These are phyloP conservation scores for Podaxis mareebaensis DNA, from an alignment of 768 basidiomycete species.

Conservation along the genomic window DNA sequence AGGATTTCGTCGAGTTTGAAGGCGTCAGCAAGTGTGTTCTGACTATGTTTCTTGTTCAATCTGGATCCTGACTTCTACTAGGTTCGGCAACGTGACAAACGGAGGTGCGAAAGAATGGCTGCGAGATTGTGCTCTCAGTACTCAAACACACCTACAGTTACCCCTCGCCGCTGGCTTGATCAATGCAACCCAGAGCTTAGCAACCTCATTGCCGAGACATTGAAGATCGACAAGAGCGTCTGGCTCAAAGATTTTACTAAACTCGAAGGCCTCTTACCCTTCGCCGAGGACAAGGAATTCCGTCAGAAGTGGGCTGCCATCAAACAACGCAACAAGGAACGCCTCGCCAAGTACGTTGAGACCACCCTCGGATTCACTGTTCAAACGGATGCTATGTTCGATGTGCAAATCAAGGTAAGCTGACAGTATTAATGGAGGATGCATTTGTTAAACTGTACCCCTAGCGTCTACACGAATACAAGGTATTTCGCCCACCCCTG, in stretches of 20 bases:
- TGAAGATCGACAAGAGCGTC: conserved; percentile 68
- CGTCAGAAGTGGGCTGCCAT: conserved; percentile 78
- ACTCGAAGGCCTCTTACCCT: conserved; percentile 75
- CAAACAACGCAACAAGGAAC: conserved; percentile 90
- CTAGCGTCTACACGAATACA: conserved; percentile 90
- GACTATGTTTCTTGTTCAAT: neutral
- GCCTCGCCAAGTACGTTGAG: conserved; percentile 77
- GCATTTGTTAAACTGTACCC: neutral
- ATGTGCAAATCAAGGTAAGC: conserved; percentile 84
- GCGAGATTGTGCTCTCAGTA: neutral
- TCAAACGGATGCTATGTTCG: conserved; percentile 80
- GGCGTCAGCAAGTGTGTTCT: conserved; percentile 74
- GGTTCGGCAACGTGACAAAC: conserved; percentile 91
- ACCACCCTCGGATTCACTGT: conserved; percentile 67
- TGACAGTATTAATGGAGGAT: neutral
- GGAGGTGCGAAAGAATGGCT: conserved; percentile 61
- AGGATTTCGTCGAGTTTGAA: conserved; percentile 93
- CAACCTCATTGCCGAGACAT: conserved; percentile 78
- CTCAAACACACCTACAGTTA: conserved; percentile 49
- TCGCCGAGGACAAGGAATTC: conserved; percentile 74
- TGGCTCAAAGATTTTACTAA: conserved; percentile 87
- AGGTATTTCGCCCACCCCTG: conserved; percentile 41
- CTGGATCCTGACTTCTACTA: conserved; percentile 23
- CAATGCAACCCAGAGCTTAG: conserved; percentile 93
- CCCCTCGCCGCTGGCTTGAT: conserved; percentile 91